A percentile compares a stretch with the other conserved stretches of the same genome.
phyloP scores from a whole-genome alignment of 129 eudicot species.

The sunflower (Helianthus annuus) region HanXRQr2.0-SUNRISE NC_035447.2:166734861-166735360 shows the following conservation, averaged over 20 bases:
- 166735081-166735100: conserved; percentile 3
- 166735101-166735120: conserved; percentile 28
- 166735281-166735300: conserved; percentile 10
- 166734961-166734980: conserved; percentile 21
- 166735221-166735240: conserved; percentile 7
- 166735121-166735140: conserved; percentile 38
- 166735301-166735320: neutral
- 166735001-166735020: conserved; percentile 32
- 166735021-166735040: conserved; percentile 12
- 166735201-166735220: conserved; percentile 9
- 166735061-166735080: conserved; percentile 14
- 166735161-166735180: conserved; percentile 8
- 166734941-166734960: conserved; percentile 25
- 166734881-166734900: too few species aligned
- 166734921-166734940: conserved; percentile 25
- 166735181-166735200: conserved; percentile 14
- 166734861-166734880: too few species aligned
- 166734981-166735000: conserved; percentile 30
- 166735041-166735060: neutral
- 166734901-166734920: neutral
- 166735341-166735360: conserved; percentile 10
- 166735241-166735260: conserved; percentile 10
- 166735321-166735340: conserved; percentile 17
- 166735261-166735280: conserved; percentile 7
- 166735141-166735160: conserved; percentile 27